Evolutionary conservation across 2,329 filamentous ascomycete genomes (phyloP).

Genomic region (Clarireedia hainanense): DNA sequence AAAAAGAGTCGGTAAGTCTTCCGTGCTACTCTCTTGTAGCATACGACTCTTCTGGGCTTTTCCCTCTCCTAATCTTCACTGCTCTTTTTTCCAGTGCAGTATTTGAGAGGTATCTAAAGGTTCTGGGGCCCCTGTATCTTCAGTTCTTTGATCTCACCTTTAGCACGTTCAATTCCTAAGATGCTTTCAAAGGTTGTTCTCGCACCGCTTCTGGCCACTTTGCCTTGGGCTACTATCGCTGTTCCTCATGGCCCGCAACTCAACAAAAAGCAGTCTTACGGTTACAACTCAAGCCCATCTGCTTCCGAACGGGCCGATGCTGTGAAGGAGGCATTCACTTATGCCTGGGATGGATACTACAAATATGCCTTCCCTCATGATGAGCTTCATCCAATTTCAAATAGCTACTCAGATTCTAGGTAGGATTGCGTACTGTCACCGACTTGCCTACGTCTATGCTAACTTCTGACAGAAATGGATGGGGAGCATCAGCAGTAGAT

Average conservation of each 20-base stretch:
- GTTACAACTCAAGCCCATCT: background rate
- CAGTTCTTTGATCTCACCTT: background rate
- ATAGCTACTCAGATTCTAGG: constrained; percentile 61
- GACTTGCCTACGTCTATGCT: constrained; percentile 4
- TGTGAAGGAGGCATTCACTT: constrained; percentile 61
- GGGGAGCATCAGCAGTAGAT: constrained; percentile 79
- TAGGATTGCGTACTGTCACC: constrained; percentile 31
- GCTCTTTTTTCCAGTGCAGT: background rate
- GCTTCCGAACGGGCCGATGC: constrained; percentile 40
- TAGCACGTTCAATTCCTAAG: constrained; percentile 2
- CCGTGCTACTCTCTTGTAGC: background rate
- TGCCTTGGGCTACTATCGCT: constrained; percentile 13
- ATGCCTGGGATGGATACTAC: constrained; percentile 67
- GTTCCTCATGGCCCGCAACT: constrained; percentile 14
- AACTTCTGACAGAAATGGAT: constrained; percentile 55
- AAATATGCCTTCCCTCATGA: constrained; percentile 71
- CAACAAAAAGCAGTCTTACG: constrained; percentile 14
- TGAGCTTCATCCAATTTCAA: constrained; percentile 61
- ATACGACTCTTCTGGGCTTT: background rate
- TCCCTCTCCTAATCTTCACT: background rate
- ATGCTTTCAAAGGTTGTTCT: constrained; percentile 19
- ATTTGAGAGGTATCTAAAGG: background rate
- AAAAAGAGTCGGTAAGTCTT: background rate
- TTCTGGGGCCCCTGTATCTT: too few species aligned
- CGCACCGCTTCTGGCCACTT: constrained; percentile 14